These are phyloP conservation scores for Penicillium flavigenum DNA, from an alignment of 495 filamentous ascomycete species.

Conservation along the genomic window DNA sequence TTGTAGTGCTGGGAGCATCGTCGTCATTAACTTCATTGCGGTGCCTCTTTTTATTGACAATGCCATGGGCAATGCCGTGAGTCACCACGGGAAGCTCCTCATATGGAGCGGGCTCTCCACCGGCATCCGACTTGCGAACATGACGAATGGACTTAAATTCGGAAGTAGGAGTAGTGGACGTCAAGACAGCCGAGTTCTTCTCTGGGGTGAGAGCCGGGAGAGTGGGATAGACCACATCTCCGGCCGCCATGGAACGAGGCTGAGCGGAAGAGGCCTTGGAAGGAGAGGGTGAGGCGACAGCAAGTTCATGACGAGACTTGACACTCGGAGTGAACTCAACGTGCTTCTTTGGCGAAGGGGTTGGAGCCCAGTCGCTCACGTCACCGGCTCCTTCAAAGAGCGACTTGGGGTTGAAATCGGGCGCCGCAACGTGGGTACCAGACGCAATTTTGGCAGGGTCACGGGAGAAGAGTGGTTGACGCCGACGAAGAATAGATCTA, in stretches of 20 bases:
- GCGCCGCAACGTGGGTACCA: constrained; percentile 56
- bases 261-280: constrained; percentile 41
- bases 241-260: constrained; percentile 22
- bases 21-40: constrained; percentile 50
- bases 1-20: constrained; percentile 49
- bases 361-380: constrained; percentile 31
- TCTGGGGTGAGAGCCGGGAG: constrained; percentile 44
- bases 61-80: constrained; percentile 72
- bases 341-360: constrained; percentile 55
- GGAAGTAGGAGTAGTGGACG: constrained; percentile 2
- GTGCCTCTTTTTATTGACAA: constrained; percentile 71
- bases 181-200: constrained; percentile 16
- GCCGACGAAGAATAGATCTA: constrained; percentile 62
- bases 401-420: constrained; percentile 45
- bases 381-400: constrained; percentile 40
- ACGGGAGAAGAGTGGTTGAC: constrained; percentile 59
- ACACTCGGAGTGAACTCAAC: constrained; percentile 60
- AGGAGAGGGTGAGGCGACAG: constrained; percentile 42
- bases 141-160: constrained; percentile 37
- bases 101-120: constrained; percentile 15
- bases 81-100: constrained; percentile 50
- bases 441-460: constrained; percentile 61
- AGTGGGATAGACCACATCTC: constrained; percentile 45
- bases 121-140: constrained; percentile 34
- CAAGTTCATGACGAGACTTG: constrained; percentile 42